Evolutionary conservation across 139 green algal genomes (phyloP).

Genomic region (Chlorella sp.): DNA sequence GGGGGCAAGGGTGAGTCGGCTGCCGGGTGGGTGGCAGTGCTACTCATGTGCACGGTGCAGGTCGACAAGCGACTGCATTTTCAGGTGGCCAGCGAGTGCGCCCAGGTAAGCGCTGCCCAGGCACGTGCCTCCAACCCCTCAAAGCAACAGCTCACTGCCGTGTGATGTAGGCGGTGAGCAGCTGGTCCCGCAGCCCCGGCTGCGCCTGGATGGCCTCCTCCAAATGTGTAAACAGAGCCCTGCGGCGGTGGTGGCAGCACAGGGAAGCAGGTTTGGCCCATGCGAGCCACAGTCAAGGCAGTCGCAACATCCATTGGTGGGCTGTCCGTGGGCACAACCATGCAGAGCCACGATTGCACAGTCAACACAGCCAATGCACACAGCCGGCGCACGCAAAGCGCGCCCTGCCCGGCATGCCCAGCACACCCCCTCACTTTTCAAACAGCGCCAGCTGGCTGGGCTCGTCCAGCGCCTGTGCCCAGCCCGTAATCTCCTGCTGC

Average conservation of each 20-base stretch:
- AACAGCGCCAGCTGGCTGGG: neutral
- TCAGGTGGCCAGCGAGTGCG: too few species aligned
- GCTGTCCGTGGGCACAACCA: neutral
- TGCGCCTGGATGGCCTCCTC: neutral
- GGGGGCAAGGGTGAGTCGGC: neutral
- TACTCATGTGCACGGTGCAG: neutral
- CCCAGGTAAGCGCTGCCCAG: too few species aligned
- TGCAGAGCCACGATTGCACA: neutral
- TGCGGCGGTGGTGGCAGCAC: neutral
- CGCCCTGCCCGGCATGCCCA: neutral
- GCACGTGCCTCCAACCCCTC: neutral
- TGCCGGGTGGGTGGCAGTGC: neutral
- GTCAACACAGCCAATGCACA: too few species aligned
- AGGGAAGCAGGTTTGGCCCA: neutral
- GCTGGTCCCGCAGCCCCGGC: neutral
- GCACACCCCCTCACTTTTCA: neutral
- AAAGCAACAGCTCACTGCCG: conserved; percentile 2
- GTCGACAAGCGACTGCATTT: neutral
- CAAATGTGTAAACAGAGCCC: neutral
- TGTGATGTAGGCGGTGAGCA: conserved; percentile 7
- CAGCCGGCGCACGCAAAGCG: too few species aligned
- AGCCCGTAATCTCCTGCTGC: neutral
- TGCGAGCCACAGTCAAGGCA: too few species aligned
- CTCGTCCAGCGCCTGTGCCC: conserved; percentile 13
- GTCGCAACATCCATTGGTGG: too few species aligned